Base-by-base conservation (phyloP, 1,284 basidiomycete species). In the Ustilago trichophora region DNA sequence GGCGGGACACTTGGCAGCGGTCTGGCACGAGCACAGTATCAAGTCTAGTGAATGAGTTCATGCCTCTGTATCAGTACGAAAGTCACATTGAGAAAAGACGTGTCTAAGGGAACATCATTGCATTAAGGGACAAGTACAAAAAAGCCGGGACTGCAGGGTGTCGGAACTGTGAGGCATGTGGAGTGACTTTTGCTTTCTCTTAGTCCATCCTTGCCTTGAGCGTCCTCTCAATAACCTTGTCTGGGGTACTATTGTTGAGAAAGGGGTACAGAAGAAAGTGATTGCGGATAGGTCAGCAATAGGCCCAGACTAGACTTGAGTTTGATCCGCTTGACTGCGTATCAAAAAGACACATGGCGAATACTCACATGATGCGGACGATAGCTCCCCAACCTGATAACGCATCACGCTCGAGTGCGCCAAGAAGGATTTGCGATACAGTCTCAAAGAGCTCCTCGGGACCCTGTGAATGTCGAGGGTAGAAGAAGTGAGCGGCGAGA, bases 371-470 rank as follows among this genome's bases (percentile, higher is more conserved):
- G 63, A 98, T 85, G 85, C 97, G 91, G 44, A 99, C 95, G 40
- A 96, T 84, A 29, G 90, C 93, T 42, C 96, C 96, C 93, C 93
- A 98, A 66, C 96, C 96, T 52, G 93, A 96, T 81, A 90, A 91
- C 15, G 96, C 93, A 83, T 98, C 96, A 47, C 96, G 87, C 82
- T 99, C 96, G 32, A 98, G 89, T 9, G 93, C 92, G 76, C 95
- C 98, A 78, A 98, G 84, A 53, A 99, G 84, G 9, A 93, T 95
- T 83, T 99, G 96, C 19, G 92, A 93, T 77, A 98, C 93, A 11
- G 96, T 98, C 85, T 98, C 96, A 78, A 99, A 99, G 46, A 99
- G 85, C 82, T 98, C 96, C 81, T 98, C 96, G 12, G 94, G 88
- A 80, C 89, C 93, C 84, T 85, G 51, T 43, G 4, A 6, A 35